Evolutionary conservation across 495 filamentous ascomycete species (phyloP).

Genomic region (Cairneyella variabilis): DNA sequence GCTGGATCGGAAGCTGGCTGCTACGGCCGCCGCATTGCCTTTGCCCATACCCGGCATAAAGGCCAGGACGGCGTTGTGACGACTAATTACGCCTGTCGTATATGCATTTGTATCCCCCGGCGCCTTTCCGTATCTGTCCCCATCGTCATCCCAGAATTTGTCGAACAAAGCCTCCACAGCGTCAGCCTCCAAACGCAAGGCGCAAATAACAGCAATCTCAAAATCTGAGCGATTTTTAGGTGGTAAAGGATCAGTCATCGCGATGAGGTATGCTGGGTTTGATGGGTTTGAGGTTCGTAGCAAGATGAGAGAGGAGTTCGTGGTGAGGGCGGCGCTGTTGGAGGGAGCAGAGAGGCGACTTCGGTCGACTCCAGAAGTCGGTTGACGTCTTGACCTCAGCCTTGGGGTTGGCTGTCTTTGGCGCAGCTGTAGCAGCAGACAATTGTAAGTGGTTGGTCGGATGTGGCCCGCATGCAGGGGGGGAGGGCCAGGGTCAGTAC

Average conservation of each 20-base stretch:
- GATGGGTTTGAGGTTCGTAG: no score
- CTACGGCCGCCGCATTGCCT: conserved; percentile 29
- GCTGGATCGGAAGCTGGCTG: conserved; percentile 27
- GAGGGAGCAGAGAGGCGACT: no score
- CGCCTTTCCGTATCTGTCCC: conserved; percentile 22
- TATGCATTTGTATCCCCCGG: conserved; percentile 32
- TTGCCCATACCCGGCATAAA: conserved; percentile 33
- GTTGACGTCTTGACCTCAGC: no score
- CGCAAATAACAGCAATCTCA: conserved; percentile 25
- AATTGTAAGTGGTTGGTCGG: no score
- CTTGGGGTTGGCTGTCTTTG: no score
- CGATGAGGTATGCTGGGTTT: no score
- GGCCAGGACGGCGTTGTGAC: conserved; percentile 35
- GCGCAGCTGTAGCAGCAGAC: no score
- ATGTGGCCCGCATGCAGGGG: no score
- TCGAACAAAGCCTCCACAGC: conserved; percentile 32
- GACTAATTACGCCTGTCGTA: conserved; percentile 27
- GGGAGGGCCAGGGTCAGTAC: no score
- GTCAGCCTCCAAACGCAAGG: conserved; percentile 28
- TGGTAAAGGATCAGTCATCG: neutral
- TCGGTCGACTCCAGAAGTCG: no score
- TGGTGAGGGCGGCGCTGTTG: no score
- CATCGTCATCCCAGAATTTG: conserved; percentile 24
- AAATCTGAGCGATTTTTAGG: neutral
- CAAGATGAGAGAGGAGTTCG: no score